Evolutionary conservation across 495 filamentous ascomycete genomes (phyloP).

Genomic region (Clavariopsis aquatica): DNA sequence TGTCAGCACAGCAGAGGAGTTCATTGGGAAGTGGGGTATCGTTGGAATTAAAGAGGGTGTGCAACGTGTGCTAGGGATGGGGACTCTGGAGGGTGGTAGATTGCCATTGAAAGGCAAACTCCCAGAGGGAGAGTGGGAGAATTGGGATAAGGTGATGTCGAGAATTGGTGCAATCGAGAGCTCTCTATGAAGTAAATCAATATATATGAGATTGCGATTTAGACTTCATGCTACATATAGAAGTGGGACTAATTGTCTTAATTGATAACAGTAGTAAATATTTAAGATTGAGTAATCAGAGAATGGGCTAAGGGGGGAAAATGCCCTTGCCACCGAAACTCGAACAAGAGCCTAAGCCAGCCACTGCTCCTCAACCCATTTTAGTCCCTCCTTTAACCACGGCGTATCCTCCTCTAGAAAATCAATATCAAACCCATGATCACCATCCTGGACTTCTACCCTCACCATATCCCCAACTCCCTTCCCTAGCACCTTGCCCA

Average conservation of each 20-base stretch:
- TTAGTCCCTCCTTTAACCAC: constrained; percentile 35
- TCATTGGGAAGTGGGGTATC: constrained; percentile 60
- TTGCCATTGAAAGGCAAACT: constrained; percentile 50
- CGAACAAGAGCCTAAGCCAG: not conserved
- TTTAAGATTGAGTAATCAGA: not conserved
- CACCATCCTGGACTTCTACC: constrained; percentile 13
- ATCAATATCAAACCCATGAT: constrained; percentile 36
- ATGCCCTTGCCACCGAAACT: not conserved
- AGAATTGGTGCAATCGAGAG: constrained; percentile 18
- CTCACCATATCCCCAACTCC: constrained; percentile 6
- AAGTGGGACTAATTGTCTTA: too few relatives aligned
- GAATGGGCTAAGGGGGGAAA: not conserved
- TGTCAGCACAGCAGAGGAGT: constrained; percentile 56
- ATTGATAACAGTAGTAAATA: too few relatives aligned
- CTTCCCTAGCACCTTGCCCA: constrained; percentile 6
- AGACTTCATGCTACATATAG: not conserved
- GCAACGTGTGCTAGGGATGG: constrained; percentile 55
- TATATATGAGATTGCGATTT: not conserved
- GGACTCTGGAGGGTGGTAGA: constrained; percentile 59
- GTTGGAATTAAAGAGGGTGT: constrained; percentile 66
- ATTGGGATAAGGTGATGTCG: constrained; percentile 27
- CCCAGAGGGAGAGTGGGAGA: constrained; percentile 35
- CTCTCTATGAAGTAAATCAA: constrained; percentile 6
- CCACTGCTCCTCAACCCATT: constrained; percentile 28
- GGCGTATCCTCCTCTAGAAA: constrained; percentile 16